These are phyloP conservation scores for Thymus quinquecostatus DNA, from an alignment of 257 asterid species.

Conservation along the genomic window DNA sequence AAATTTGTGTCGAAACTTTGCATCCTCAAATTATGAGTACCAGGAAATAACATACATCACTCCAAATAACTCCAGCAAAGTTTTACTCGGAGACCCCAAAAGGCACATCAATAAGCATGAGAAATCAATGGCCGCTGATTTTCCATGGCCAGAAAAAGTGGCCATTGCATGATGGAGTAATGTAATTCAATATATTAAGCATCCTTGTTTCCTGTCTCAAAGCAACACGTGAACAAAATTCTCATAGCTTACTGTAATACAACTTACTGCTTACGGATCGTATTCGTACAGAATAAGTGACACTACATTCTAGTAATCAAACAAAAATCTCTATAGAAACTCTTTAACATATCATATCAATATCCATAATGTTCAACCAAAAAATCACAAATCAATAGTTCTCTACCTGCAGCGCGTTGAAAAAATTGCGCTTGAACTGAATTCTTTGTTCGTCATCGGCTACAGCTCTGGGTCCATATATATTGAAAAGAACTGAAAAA, in stretches of 20 bases:
- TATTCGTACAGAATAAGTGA: neutral
- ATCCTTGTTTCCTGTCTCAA: neutral
- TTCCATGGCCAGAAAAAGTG: conserved; percentile 3
- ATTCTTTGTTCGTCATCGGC: conserved; percentile 70
- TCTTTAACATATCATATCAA: conserved; percentile 6
- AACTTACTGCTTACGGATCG: neutral
- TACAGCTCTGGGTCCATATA: conserved; percentile 93
- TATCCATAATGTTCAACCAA: conserved; percentile 8
- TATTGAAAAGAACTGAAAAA: conserved; percentile 87
- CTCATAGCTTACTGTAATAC: neutral
- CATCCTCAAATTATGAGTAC: neutral
- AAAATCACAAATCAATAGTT: conserved; percentile 12
- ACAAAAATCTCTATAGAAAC: neutral
- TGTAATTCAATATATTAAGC: neutral
- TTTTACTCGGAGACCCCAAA: conserved; percentile 23
- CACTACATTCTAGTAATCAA: neutral
- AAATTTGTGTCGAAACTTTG: neutral
- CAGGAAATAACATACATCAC: neutral
- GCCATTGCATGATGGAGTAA: neutral
- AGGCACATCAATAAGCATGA: conserved; percentile 8
- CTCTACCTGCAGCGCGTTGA: conserved; percentile 72
- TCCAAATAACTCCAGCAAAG: neutral
- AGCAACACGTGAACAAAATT: neutral
- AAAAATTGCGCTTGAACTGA: conserved; percentile 75
- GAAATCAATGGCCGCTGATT: neutral